Evolutionary conservation across 2,329 filamentous ascomycete species (phyloP).

Genomic region (Trichoderma polysporum): DNA sequence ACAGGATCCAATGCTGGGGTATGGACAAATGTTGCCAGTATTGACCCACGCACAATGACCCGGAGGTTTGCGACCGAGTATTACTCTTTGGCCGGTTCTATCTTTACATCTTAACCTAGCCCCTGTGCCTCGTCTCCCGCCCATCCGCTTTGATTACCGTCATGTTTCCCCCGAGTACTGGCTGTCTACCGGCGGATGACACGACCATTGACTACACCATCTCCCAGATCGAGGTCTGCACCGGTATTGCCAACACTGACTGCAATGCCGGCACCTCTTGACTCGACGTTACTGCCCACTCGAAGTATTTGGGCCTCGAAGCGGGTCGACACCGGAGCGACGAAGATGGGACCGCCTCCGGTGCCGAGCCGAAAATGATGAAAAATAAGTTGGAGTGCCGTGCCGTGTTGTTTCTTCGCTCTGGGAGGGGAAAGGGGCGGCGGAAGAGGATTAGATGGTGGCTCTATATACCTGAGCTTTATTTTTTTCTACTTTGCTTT

Average conservation of each 20-base stretch:
- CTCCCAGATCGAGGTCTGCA: slow-evolving; percentile 46
- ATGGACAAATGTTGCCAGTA: slow-evolving; percentile 49
- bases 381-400: too few species aligned
- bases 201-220: slow-evolving; percentile 39
- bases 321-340: slow-evolving; percentile 51
- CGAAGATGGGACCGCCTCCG: slow-evolving; percentile 40
- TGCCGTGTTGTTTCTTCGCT: too few species aligned
- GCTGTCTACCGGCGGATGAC: slow-evolving; percentile 43
- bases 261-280: slow-evolving; percentile 54
- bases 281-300: slow-evolving; percentile 47
- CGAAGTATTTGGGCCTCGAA: slow-evolving; percentile 62
- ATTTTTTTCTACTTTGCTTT: too few species aligned
- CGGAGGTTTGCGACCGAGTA: slow-evolving; percentile 51
- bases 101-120: slow-evolving; percentile 40
- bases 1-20: slow-evolving; percentile 51
- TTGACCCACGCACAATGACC: slow-evolving; percentile 45
- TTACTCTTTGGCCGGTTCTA: slow-evolving; percentile 41
- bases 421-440: too few species aligned
- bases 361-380: slow-evolving; percentile 30
- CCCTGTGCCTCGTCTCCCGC: slow-evolving; percentile 66
- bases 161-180: slow-evolving; percentile 73
- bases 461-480: too few species aligned
- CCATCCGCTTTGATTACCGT: slow-evolving; percentile 58
- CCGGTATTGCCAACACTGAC: slow-evolving; percentile 45
- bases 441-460: too few species aligned